phyloP scores from a whole-genome alignment of 2,329 filamentous ascomycete genomes.

The Trichophyton verrucosum region DNA sequence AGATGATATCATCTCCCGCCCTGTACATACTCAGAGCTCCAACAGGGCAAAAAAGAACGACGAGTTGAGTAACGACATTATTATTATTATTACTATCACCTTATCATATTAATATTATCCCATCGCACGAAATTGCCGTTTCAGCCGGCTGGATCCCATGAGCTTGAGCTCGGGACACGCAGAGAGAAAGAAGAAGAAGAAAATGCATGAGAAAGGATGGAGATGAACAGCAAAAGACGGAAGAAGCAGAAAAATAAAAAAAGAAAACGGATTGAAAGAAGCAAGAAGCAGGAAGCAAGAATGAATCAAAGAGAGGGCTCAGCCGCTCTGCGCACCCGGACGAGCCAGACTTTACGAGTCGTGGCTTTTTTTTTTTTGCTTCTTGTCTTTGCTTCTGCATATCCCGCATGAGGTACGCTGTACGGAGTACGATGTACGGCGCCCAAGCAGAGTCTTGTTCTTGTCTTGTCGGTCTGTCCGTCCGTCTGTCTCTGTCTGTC shows the following conservation, averaged over 20 bases:
- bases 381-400: background rate
- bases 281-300: background rate
- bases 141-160: background rate
- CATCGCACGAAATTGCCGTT: slow-evolving; percentile 3
- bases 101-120: background rate
- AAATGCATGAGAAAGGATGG: background rate
- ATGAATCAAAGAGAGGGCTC: background rate
- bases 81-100: background rate
- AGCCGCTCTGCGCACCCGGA: background rate
- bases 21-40: background rate
- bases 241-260: background rate
- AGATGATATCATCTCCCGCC: background rate
- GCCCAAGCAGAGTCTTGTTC: background rate
- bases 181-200: background rate
- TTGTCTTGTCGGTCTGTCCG: too few species aligned
- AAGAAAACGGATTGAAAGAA: background rate
- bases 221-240: too few species aligned
- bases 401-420: background rate
- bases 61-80: too few species aligned
- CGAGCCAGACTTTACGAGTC: background rate
- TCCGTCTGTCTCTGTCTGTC: too few species aligned
- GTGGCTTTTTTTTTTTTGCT: background rate
- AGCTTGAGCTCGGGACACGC: background rate
- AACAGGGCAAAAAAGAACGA: too few species aligned
- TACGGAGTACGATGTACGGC: background rate